Percentiles rank a stretch among this genome's conserved stretches.
Evolutionary conservation across 768 basidiomycete genomes (phyloP).

Genomic region (Serendipita sp.): DNA sequence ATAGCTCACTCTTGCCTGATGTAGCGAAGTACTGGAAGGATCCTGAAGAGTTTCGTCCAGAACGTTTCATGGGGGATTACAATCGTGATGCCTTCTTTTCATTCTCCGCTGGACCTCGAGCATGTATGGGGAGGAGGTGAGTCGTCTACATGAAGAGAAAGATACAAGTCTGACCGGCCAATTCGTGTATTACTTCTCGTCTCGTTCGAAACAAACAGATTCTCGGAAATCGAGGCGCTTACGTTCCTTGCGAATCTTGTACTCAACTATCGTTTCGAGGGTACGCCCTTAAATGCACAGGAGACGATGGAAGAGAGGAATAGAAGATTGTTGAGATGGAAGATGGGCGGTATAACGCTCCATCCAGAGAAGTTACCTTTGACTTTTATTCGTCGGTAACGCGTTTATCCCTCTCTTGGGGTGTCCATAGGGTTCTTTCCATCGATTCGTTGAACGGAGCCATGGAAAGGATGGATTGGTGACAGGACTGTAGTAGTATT

Average conservation of each 20-base stretch:
- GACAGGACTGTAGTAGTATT: no score
- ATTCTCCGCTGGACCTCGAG: neutral
- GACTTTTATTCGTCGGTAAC: no score
- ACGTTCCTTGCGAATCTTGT: neutral
- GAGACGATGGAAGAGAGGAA: neutral
- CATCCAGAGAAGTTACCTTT: neutral
- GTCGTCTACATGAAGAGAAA: no score
- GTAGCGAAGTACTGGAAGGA: neutral
- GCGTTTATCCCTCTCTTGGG: no score
- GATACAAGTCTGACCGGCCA: no score
- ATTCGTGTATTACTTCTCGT: no score
- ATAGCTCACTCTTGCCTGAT: neutral
- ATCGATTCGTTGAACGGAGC: no score
- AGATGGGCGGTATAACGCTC: neutral
- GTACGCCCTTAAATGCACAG: neutral
- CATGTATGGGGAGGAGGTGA: conserved; percentile 10
- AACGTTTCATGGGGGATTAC: neutral
- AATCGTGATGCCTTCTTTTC: neutral
- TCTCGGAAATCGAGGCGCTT: neutral
- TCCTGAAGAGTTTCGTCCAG: neutral
- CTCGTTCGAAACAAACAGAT: no score
- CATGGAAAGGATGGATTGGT: no score
- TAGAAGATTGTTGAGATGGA: neutral
- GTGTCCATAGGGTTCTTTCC: no score
- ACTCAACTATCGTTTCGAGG: neutral